Conservation (phyloP, 2,329 filamentous ascomycete genomes). For the Microsporum ferrugineum region DNA sequence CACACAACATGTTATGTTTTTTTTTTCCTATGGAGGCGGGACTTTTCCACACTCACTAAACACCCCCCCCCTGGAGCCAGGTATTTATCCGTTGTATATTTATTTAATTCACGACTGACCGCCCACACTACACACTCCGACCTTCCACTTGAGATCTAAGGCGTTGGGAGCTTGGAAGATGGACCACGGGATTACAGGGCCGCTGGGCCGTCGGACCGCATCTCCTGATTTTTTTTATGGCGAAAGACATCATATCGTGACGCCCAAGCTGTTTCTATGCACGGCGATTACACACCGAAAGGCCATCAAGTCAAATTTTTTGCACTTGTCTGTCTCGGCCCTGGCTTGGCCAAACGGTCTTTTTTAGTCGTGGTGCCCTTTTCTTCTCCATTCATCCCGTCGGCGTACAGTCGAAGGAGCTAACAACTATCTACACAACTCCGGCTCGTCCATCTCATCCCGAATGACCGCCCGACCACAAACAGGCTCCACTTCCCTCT, state of each 20-base stretch:
- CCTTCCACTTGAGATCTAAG: background rate
- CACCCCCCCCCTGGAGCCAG: background rate
- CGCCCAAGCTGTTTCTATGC: background rate
- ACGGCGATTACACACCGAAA: background rate
- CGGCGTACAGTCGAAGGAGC: background rate
- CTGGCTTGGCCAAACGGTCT: background rate
- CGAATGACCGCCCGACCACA: background rate
- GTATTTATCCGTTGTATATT: background rate
- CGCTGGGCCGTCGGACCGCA: background rate
- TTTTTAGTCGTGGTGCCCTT: background rate
- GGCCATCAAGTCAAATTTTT: background rate
- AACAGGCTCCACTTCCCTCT: background rate
- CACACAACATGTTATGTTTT: background rate
- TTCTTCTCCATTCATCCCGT: background rate
- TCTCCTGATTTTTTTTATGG: background rate
- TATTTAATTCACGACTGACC: background rate
- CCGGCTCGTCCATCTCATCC: background rate
- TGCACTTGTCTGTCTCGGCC: background rate
- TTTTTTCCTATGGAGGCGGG: background rate
- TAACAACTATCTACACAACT: background rate
- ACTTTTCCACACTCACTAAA: background rate
- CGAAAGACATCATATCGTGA: background rate
- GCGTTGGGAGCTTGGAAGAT: background rate
- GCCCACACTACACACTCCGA: background rate
- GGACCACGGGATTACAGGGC: background rate